Conservation (phyloP, 2,329 filamentous ascomycete species). For the Colletotrichum sublineola region DNA sequence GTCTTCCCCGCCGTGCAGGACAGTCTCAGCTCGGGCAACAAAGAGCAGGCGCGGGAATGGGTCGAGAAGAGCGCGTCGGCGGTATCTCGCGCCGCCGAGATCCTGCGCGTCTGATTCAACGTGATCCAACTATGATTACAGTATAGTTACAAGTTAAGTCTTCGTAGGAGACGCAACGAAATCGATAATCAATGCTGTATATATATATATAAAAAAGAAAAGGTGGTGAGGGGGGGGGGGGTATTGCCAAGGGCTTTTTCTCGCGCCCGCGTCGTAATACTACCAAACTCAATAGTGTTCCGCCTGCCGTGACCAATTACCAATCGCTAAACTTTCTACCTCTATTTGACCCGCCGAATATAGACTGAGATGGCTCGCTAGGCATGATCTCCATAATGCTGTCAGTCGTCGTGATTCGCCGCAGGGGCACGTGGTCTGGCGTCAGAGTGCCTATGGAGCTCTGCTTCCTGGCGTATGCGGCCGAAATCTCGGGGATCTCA, state of each 20-base stretch:
- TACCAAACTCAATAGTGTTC: not conserved
- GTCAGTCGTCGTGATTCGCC: slow-evolving; percentile 21
- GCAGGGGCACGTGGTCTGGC: slow-evolving; percentile 33
- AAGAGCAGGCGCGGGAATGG: slow-evolving; percentile 18
- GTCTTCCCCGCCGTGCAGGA: slow-evolving; percentile 35
- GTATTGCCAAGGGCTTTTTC: slow-evolving; percentile 15
- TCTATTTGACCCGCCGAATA: not conserved
- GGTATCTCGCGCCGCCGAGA: slow-evolving; percentile 24
- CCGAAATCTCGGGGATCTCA: slow-evolving; percentile 3
- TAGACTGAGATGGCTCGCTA: slow-evolving; percentile 3
- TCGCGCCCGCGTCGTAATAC: not conserved
- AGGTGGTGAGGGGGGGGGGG: not conserved
- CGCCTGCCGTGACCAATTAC: not conserved
- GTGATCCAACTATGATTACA: not conserved
- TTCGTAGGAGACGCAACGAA: not conserved
- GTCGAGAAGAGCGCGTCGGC: slow-evolving; percentile 32
- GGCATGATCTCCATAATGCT: slow-evolving; percentile 1
- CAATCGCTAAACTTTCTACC: slow-evolving; percentile 15
- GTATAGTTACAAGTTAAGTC: not conserved
- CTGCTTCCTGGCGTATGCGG: slow-evolving; percentile 34
- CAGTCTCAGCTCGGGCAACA: slow-evolving; percentile 23
- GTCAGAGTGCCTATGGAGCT: slow-evolving; percentile 47
- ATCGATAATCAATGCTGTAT: not conserved
- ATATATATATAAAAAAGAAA: not conserved
- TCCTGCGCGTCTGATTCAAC: not conserved